Conservation (phyloP, 83 land plant species). For the Isoetes engelmannii region DNA sequence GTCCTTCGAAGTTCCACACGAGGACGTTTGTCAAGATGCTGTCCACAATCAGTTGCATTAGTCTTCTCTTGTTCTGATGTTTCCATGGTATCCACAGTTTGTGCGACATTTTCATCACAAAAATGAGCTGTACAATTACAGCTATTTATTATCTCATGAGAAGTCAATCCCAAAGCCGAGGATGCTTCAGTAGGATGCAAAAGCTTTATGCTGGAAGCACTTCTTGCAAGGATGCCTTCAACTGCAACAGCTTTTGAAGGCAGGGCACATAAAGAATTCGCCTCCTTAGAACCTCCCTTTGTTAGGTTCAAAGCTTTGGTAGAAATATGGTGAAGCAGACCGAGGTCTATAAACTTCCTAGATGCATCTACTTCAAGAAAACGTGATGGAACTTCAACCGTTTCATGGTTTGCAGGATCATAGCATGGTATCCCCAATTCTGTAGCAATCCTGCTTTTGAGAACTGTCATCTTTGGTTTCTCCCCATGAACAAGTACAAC, state of each 20-base stretch:
- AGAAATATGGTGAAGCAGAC: background rate
- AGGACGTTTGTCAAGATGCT: constrained; percentile 18
- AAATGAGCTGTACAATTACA: constrained; percentile 44
- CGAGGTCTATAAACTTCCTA: constrained; percentile 29
- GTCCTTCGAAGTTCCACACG: constrained; percentile 24
- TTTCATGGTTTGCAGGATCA: constrained; percentile 79
- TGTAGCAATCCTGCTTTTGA: constrained; percentile 59
- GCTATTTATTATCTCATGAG: constrained; percentile 38
- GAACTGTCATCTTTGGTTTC: constrained; percentile 77
- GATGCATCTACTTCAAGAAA: constrained; percentile 55
- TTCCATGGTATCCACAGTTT: constrained; percentile 9
- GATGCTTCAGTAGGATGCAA: constrained; percentile 52
- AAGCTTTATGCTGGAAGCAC: constrained; percentile 43
- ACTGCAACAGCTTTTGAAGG: constrained; percentile 12
- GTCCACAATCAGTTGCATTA: too few species aligned
- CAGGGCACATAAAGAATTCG: background rate
- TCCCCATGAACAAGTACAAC: constrained; percentile 97
- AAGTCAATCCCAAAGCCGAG: constrained; percentile 22
- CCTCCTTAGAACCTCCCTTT: background rate
- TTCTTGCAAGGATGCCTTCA: constrained; percentile 24
- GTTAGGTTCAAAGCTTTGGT: background rate
- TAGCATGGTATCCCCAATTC: constrained; percentile 71
- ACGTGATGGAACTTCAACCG: constrained; percentile 52
- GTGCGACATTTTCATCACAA: background rate
- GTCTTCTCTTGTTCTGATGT: constrained; percentile 7